A percentile compares a stretch with the other conserved stretches of the same genome.
phyloP scores from a whole-genome alignment of 306 rosid genomes.

The Prunus armeniaca region DNA sequence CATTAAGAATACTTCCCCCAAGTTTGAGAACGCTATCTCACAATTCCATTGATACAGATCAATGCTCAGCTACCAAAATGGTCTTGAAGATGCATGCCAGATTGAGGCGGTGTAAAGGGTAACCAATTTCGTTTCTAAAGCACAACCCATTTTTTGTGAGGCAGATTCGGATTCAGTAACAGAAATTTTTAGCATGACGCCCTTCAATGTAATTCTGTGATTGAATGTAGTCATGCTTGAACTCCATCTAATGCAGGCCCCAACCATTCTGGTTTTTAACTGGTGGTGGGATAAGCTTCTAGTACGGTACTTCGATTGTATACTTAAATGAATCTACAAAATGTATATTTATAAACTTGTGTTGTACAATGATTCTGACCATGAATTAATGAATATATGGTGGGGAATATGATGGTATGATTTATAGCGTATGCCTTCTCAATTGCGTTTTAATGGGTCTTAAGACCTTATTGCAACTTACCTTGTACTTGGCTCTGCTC shows the following conservation, averaged over 20 bases:
- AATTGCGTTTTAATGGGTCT: background rate
- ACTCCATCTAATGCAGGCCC: conserved; percentile 33
- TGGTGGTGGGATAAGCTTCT: conserved; percentile 40
- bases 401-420: background rate
- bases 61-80: conserved; percentile 22
- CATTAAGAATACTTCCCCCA: conserved; percentile 63
- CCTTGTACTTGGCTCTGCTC: too few species aligned
- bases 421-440: background rate
- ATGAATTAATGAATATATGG: background rate
- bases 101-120: conserved; percentile 15
- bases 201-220: conserved; percentile 25
- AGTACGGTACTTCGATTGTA: conserved; percentile 12
- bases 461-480: too few species aligned
- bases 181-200: conserved; percentile 25
- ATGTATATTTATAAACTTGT: conserved; percentile 47
- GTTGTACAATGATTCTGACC: conserved; percentile 19
- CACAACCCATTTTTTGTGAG: conserved; percentile 13
- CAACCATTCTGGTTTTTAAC: conserved; percentile 41
- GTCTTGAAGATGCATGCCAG: conserved; percentile 29
- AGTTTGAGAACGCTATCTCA: conserved; percentile 38
- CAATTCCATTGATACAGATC: conserved; percentile 46
- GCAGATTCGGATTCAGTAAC: conserved; percentile 24
- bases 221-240: conserved; percentile 23
- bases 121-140: conserved; percentile 20
- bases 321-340: conserved; percentile 18